Evolutionary conservation across 768 basidiomycete genomes (phyloP).

Genomic region (Coprinopsis marcescibilis): DNA sequence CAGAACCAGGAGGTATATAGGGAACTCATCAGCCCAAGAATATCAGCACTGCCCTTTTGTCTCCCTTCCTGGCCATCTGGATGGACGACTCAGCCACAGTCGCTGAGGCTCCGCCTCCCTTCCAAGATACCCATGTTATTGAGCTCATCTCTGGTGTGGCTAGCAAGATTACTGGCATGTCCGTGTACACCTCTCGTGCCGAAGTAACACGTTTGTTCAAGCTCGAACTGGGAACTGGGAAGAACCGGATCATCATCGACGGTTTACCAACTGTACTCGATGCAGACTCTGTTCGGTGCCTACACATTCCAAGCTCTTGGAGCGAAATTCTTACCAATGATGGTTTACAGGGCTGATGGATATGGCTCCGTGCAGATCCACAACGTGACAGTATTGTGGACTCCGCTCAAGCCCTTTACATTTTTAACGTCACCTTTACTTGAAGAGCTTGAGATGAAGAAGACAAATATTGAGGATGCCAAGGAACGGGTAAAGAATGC

Average conservation of each 20-base stretch:
- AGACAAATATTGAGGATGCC: background rate
- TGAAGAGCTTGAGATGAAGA: background rate
- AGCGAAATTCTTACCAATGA: background rate
- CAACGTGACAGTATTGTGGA: background rate
- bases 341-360: background rate
- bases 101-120: too few species aligned
- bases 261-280: conserved; percentile 33
- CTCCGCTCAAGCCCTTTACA: too few species aligned
- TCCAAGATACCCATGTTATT: background rate
- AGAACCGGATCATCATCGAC: conserved; percentile 33
- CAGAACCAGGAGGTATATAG: too few species aligned
- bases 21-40: too few species aligned
- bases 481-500: background rate
- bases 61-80: too few species aligned
- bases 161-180: conserved; percentile 33
- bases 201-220: conserved; percentile 35
- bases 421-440: too few species aligned
- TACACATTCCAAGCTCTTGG: conserved; percentile 6
- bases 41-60: too few species aligned
- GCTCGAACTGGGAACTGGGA: conserved; percentile 29
- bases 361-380: background rate
- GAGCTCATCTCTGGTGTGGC: conserved; percentile 3
- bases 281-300: conserved; percentile 33
- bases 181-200: conserved; percentile 35
- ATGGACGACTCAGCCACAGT: too few species aligned